phyloP scores from a whole-genome alignment of 1,284 basidiomycete genomes.

The Ustilago cynodontis region DNA sequence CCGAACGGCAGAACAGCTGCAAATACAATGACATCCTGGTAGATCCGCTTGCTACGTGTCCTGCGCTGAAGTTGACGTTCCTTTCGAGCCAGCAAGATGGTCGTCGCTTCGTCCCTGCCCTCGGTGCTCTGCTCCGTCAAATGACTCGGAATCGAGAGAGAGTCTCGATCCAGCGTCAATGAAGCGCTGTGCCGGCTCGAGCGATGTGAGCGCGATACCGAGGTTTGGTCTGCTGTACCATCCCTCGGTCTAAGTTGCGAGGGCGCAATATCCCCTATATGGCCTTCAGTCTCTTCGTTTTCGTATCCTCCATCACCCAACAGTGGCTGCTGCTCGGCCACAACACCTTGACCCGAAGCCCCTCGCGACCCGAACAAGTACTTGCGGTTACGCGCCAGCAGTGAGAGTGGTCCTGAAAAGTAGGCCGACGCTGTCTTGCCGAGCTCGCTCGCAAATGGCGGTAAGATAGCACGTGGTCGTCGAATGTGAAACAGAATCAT shows the following conservation, averaged over 20 bases:
- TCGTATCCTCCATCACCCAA: conserved; percentile 16
- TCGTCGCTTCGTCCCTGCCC: conserved; percentile 58
- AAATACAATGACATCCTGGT: conserved; percentile 56
- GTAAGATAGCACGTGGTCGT: conserved; percentile 62
- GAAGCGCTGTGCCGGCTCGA: conserved; percentile 23
- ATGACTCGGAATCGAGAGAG: conserved; percentile 46
- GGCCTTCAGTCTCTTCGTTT: background rate
- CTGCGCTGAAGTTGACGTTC: conserved; percentile 62
- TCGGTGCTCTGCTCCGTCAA: conserved; percentile 45
- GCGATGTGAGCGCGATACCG: conserved; percentile 1
- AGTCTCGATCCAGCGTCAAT: conserved; percentile 8
- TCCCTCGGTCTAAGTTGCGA: background rate
- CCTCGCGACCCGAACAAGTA: conserved; percentile 43
- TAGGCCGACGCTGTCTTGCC: conserved; percentile 51
- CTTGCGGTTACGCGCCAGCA: conserved; percentile 48
- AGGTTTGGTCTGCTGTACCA: background rate
- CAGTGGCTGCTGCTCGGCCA: conserved; percentile 41
- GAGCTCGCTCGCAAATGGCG: conserved; percentile 52
- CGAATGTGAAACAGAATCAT: conserved; percentile 64
- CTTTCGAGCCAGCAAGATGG: conserved; percentile 64
- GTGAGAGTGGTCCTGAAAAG: conserved; percentile 47
- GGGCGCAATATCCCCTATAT: background rate
- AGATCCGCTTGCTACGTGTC: conserved; percentile 50
- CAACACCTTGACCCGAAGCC: conserved; percentile 8
- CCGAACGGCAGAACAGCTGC: conserved; percentile 56